phyloP scores from a whole-genome alignment of 2,329 filamentous ascomycete genomes.

The Torrubiella hemipterigena region DNA sequence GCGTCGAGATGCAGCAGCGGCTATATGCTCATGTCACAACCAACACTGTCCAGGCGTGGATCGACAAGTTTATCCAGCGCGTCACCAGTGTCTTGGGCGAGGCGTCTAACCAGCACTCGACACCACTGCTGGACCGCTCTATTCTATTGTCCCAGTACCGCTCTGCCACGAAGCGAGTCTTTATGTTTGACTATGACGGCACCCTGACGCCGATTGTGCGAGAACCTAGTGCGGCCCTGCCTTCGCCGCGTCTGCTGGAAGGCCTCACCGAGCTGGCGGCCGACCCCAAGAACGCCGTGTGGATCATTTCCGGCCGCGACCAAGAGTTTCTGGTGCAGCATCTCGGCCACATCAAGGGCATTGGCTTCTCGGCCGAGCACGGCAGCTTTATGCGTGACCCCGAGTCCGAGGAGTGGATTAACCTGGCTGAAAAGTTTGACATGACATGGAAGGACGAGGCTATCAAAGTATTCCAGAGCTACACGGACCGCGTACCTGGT shows the following conservation, averaged over 20 bases:
- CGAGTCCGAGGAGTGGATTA: conserved; percentile 67
- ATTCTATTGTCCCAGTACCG: conserved; percentile 64
- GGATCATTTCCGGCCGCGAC: conserved; percentile 95
- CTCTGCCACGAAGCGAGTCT: conserved; percentile 64
- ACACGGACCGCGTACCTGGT: conserved; percentile 78
- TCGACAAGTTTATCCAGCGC: conserved; percentile 64
- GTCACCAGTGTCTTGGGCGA: conserved; percentile 71
- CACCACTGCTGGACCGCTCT: conserved; percentile 68
- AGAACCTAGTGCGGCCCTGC: conserved; percentile 80
- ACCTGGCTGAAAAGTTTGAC: conserved; percentile 72
- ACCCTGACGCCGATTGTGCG: conserved; percentile 92
- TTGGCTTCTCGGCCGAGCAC: conserved; percentile 95
- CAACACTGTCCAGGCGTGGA: conserved; percentile 82
- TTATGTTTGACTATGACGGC: conserved; percentile 99
- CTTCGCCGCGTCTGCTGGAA: conserved; percentile 69
- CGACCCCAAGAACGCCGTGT: conserved; percentile 78
- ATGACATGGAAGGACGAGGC: conserved; percentile 92
- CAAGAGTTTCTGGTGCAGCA: conserved; percentile 84
- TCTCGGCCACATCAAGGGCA: conserved; percentile 76
- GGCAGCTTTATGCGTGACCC: conserved; percentile 89
- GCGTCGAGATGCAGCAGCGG: conserved; percentile 55
- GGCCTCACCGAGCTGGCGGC: conserved; percentile 69
- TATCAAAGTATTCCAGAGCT: conserved; percentile 72
- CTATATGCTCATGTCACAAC: conserved; percentile 77
- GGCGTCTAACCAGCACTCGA: conserved; percentile 62